phyloP scores from a whole-genome alignment of 345 rosid species.

The Acer yangbiense region DNA sequence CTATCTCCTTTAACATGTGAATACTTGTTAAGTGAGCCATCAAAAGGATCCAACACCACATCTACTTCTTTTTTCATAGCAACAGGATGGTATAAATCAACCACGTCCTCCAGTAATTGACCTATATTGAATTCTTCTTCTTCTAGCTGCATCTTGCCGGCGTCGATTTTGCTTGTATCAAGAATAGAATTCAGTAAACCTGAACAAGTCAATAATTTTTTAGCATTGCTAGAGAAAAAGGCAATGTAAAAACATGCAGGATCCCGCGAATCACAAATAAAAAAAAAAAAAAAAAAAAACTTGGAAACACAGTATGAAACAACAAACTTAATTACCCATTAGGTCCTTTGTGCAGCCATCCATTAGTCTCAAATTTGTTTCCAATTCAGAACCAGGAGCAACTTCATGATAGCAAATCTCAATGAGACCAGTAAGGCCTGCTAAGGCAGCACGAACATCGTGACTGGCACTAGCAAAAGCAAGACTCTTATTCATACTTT shows the following conservation, averaged over 20 bases:
- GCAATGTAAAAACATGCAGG: too few species aligned
- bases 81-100: slow-evolving; percentile 57
- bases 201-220: slow-evolving; percentile 20
- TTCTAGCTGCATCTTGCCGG: slow-evolving; percentile 69
- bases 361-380: slow-evolving; percentile 47
- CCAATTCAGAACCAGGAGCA: slow-evolving; percentile 44
- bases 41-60: slow-evolving; percentile 61
- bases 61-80: slow-evolving; percentile 71
- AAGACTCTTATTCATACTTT: slow-evolving; percentile 72
- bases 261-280: too few species aligned
- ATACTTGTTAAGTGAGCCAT: slow-evolving; percentile 51
- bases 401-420: slow-evolving; percentile 44
- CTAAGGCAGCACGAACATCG: slow-evolving; percentile 67
- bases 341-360: slow-evolving; percentile 52
- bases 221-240: too few species aligned
- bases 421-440: slow-evolving; percentile 62
- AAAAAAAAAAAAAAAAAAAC: neutral
- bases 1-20: slow-evolving; percentile 61
- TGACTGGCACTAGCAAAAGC: slow-evolving; percentile 82
- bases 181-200: slow-evolving; percentile 65
- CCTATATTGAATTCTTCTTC: slow-evolving; percentile 69
- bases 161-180: slow-evolving; percentile 82
- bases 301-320: neutral
- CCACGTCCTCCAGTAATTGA: slow-evolving; percentile 58
- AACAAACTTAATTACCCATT: slow-evolving; percentile 48